Conservation (phyloP, 2,329 filamentous ascomycete genomes). For the Penicillium glabrum region DNA sequence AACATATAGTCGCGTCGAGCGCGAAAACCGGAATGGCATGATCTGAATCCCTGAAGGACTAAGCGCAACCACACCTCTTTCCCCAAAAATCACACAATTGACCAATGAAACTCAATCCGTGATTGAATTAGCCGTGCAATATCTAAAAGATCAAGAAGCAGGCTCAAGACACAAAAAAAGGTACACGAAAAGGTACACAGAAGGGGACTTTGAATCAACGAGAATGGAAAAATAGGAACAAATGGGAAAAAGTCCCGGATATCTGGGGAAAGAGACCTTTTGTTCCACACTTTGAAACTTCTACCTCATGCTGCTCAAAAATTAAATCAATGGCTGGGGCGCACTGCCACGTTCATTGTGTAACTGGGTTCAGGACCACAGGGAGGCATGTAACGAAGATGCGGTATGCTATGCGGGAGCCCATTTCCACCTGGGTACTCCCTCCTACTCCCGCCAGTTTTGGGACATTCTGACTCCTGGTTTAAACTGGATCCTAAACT, state of each 20-base stretch:
- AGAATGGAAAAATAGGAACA: neutral
- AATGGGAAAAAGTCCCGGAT: neutral
- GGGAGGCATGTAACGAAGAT: conserved; percentile 3
- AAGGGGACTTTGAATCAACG: neutral
- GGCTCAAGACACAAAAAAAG: neutral
- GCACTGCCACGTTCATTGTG: conserved; percentile 5
- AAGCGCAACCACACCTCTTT: neutral
- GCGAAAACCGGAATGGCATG: conserved; percentile 29
- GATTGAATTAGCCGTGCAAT: neutral
- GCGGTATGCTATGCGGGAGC: conserved; percentile 8
- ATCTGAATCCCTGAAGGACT: neutral
- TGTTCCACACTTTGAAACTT: neutral
- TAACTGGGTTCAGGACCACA: conserved; percentile 9
- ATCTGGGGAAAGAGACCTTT: neutral
- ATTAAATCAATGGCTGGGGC: conserved; percentile 4
- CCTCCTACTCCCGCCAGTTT: neutral
- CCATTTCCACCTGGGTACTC: neutral
- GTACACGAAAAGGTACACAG: neutral
- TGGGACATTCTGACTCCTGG: neutral
- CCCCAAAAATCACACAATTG: neutral
- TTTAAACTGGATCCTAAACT: neutral
- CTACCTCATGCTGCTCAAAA: neutral
- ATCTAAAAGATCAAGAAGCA: no score
- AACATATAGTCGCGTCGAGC: conserved; percentile 28
- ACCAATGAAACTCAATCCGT: neutral